Evolutionary conservation across 805 yeast genomes (phyloP).

Genomic region (Myxozyma mucilagina): DNA sequence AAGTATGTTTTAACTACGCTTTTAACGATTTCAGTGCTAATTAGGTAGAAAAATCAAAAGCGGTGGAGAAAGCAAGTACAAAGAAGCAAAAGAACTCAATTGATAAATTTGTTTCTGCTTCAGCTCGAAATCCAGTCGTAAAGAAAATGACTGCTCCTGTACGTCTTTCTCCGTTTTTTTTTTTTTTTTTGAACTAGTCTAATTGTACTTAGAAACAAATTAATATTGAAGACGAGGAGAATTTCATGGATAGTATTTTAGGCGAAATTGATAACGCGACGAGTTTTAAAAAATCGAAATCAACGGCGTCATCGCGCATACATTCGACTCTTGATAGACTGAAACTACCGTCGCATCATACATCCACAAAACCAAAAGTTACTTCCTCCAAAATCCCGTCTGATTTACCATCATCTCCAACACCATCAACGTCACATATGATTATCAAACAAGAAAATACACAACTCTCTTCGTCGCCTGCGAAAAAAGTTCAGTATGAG

Average conservation of each 20-base stretch:
- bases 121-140: constrained; percentile 4
- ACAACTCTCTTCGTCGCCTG: background rate
- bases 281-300: background rate
- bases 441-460: no score
- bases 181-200: no score
- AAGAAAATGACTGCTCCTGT: constrained; percentile 11
- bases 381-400: no score
- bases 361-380: no score
- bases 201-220: background rate
- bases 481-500: background rate
- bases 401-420: no score
- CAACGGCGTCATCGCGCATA: constrained; percentile 7
- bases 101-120: constrained; percentile 20
- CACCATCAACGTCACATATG: no score
- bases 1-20: background rate
- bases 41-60: background rate
- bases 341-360: no score
- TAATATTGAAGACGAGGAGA: constrained; percentile 43
- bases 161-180: background rate
- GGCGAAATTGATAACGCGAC: constrained; percentile 49
- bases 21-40: background rate
- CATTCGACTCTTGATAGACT: background rate
- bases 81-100: constrained; percentile 20
- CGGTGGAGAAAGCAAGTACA: constrained; percentile 15
- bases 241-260: constrained; percentile 68